Evolutionary conservation across 495 filamentous ascomycete species (phyloP), one percentile per base, ranked within the genome.

Genomic region (Aspergillus funiculosus): DNA sequence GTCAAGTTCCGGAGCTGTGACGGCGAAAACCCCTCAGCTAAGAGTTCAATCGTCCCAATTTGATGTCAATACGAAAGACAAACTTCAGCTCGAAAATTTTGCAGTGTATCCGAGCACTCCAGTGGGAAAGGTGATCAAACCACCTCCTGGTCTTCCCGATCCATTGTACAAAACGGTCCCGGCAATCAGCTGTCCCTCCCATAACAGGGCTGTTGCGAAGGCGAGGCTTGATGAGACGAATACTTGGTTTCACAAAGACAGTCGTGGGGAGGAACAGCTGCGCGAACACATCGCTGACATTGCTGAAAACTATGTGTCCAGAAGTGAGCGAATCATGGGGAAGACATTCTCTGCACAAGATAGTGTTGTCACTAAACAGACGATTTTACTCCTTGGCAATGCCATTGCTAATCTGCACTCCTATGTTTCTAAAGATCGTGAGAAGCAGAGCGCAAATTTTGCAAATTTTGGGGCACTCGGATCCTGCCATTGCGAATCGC

Each of bases 171-270:
- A 31, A 14, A 13, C 20, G 20, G n/a, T 11, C 7, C 8, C 13
- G 7, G 31, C 4, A 5, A 38, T 15, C 8, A 10, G 1, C 28
- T 15, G 2, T 25, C 13, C 5, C 2, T 19, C 5, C 17, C n/a
- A 19, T 9, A 11, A 25, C 17, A 3, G 24, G 27, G 14, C 7
- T 4, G 2, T 37, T 13, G 28, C 17, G 5, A 18, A 53, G 20
- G 39, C 40, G 8, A 54, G 54, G 43, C 22, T 52, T 13, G 39
- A 51, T 22, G 56, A 56, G 14, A 41, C 58, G 10, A 39, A 59
- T 5, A 15, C 30, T 18, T 66, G 62, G 62, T 66, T 66, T 24
- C 57, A 54, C 26, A 46, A 20, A 14, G 60, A 59, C 36, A 15
- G 26, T 18, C 50, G 49, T 13, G 43, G 52, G n/a, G 37, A 55